Percentiles rank a stretch among this genome's conserved stretches.
phyloP scores from a whole-genome alignment of 495 filamentous ascomycete genomes.

The Filosporella fistucella region DNA sequence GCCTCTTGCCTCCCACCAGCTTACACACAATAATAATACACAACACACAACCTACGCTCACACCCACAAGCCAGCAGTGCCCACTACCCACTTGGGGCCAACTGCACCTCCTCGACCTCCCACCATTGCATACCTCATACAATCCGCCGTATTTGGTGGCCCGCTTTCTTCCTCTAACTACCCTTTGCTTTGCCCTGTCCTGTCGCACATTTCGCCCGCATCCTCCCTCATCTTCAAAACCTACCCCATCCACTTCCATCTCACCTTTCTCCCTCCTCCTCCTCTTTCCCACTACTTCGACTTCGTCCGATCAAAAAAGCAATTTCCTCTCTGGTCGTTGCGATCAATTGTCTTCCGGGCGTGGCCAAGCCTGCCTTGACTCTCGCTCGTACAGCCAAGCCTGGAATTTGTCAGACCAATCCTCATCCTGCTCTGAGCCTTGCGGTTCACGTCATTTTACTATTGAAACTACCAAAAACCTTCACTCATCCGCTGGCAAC shows the following conservation, averaged over 20 bases:
- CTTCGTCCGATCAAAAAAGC: background rate
- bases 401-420: background rate
- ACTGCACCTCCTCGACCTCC: too few species aligned
- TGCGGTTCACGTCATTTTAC: slow-evolving; percentile 5
- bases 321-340: too few species aligned
- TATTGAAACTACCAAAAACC: background rate
- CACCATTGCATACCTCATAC: too few species aligned
- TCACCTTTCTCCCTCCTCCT: background rate
- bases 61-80: too few species aligned
- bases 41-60: too few species aligned
- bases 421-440: slow-evolving; percentile 1
- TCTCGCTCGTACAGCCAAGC: background rate
- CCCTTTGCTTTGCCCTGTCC: background rate
- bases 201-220: background rate
- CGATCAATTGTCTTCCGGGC: too few species aligned
- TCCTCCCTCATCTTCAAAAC: background rate
- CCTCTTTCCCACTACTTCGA: background rate
- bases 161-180: background rate
- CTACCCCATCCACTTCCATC: background rate
- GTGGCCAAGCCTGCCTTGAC: background rate
- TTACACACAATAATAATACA: too few species aligned
- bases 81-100: too few species aligned
- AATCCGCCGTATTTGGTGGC: too few species aligned
- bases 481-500: background rate
- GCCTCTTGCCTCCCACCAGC: too few species aligned